Base-by-base conservation (phyloP, 352 stramenopile genomes). In the Achlya hypogyna region DNA sequence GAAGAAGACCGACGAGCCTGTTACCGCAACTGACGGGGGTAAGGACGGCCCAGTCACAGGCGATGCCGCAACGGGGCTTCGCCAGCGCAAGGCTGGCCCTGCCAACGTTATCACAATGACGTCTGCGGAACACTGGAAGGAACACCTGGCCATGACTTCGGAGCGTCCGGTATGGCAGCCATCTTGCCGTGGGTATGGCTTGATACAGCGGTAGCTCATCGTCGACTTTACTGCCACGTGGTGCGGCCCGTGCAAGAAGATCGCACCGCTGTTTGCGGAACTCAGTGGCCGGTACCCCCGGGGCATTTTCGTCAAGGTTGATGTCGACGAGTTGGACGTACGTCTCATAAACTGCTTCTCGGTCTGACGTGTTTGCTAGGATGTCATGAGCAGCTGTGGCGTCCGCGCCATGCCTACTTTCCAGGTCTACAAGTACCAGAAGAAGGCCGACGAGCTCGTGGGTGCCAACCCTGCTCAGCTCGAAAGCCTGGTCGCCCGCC, bases 351-450 rank as follows among this genome's bases (percentile, higher is more conserved):
- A 35, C 53, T 8, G 25, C 9, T 28, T 53, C 9, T 16, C 5
- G 5, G 10, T 59, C 25, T 28, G 10, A 51, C 29, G n/a, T 20
- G 5, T 23, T 5, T 23, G 27, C 20, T 67, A 67, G 60, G 60
- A 67, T 42, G 60, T 67, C 60, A 67, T 67, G 60, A 32, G 5
- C 12, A 22, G 20, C 20, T 67, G 60, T 70, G 88, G 84, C 27
- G 89, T 98, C 71, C 79, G 71, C 14, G 86, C 90, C 40, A 98
- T 98, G 91, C 94, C 94, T 6, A 98, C 94, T n/a, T 98, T 98
- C 75, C 88, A 98, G 65, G 92, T 98, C 70, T 98, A 88, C 73
- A 93, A 95, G 71, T 84, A 84, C 53, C 89, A 88, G 47, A 77
- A 72, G 31, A 96, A 93, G 74, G 87, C 92, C 31, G 86, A 96